These are phyloP conservation scores for Monosiga brevicollis DNA, from an alignment of 78 protist species.

Conservation along the genomic window DNA sequence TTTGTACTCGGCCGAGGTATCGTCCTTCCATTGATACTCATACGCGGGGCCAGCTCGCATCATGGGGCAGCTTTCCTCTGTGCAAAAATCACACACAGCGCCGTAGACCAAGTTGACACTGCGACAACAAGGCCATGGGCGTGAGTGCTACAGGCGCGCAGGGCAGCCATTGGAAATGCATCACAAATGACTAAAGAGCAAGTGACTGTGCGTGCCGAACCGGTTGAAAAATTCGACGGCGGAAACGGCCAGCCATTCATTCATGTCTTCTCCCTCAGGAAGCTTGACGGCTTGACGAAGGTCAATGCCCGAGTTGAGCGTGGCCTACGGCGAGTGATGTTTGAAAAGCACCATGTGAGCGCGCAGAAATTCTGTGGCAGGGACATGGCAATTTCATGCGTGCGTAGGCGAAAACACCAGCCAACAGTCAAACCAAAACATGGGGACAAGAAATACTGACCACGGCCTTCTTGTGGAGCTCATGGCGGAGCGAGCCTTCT, in stretches of 20 bases:
- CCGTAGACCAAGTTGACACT: constrained; percentile 56
- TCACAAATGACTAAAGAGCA: neutral
- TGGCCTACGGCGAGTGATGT: neutral
- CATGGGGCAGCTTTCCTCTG: constrained; percentile 48
- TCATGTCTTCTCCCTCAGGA: constrained; percentile 89
- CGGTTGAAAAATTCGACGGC: too few relatives aligned
- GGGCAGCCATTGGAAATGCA: neutral
- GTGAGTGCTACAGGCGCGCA: neutral
- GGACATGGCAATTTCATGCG: neutral
- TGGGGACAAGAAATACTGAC: neutral
- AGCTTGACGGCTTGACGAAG: constrained; percentile 74
- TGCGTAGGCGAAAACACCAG: neutral
- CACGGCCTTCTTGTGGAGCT: constrained; percentile 22
- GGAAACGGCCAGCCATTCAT: constrained; percentile 96
- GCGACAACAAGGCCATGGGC: neutral
- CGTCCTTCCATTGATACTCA: too few relatives aligned
- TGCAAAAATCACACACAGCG: constrained; percentile 60
- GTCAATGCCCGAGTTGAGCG: constrained; percentile 12
- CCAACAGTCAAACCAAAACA: neutral
- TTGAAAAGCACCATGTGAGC: neutral
- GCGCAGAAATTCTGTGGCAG: too few relatives aligned
- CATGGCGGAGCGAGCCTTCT: constrained; percentile 17
- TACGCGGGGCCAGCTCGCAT: constrained; percentile 55
- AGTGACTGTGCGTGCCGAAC: neutral
- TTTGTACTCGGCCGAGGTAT: too few relatives aligned